These are phyloP conservation scores for Acanthamoeba lugdunensis DNA, from an alignment of 208 protist species.

Conservation along the genomic window DNA sequence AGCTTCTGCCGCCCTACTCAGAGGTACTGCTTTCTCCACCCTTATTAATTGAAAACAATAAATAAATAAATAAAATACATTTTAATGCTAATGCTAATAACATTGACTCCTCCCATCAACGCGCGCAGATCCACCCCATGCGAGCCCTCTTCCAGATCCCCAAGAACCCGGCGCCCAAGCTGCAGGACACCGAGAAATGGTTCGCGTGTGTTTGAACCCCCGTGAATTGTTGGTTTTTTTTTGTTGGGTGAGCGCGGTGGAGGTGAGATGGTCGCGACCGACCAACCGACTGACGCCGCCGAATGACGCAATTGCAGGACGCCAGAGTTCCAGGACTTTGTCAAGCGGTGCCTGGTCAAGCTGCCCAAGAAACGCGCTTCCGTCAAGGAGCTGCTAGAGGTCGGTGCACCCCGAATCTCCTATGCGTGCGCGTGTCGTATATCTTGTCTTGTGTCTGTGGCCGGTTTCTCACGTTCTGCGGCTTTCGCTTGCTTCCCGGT, in stretches of 20 bases:
- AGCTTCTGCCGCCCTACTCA: slow-evolving; percentile 86
- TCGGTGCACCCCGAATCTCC: not conserved
- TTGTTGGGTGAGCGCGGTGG: no score
- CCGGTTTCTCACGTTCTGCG: not conserved
- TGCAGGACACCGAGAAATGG: slow-evolving; percentile 80
- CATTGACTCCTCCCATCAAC: slow-evolving; percentile 76
- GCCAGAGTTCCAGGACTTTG: slow-evolving; percentile 83
- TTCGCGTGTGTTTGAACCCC: not conserved
- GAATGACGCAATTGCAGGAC: not conserved
- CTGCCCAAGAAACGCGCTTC: slow-evolving; percentile 82
- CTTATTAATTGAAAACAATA: slow-evolving; percentile 73
- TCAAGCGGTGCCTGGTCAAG: slow-evolving; percentile 86
- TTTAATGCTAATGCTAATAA: no score
- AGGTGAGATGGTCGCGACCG: not conserved
- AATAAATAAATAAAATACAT: no score
- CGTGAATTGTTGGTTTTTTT: no score
- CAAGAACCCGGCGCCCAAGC: slow-evolving; percentile 81
- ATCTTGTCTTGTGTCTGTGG: no score
- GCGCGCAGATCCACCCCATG: slow-evolving; percentile 85
- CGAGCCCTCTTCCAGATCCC: slow-evolving; percentile 87
- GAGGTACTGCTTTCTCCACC: slow-evolving; percentile 88
- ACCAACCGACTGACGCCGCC: not conserved
- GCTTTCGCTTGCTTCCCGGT: not conserved
- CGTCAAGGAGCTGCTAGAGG: slow-evolving; percentile 83
- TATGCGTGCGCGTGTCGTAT: no score